Conservation (phyloP, 2,329 filamentous ascomycete species). For the Neofusicoccum cordaticola region DNA sequence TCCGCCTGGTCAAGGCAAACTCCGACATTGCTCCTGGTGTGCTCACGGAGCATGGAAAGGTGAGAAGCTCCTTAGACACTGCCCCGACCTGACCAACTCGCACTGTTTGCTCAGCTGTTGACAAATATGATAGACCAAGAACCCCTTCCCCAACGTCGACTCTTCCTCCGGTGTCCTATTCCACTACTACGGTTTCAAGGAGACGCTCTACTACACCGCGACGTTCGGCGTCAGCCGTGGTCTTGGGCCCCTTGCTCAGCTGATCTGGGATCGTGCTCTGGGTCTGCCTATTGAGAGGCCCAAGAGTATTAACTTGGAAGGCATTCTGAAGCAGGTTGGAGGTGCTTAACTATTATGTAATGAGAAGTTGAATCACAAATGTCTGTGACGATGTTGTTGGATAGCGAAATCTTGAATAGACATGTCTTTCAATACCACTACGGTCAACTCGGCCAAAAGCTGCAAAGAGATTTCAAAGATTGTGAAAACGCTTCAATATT, state of each 20-base stretch:
- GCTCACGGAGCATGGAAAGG: constrained; percentile 89
- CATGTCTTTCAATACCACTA: too few relatives aligned
- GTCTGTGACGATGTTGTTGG: too few relatives aligned
- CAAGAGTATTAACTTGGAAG: constrained; percentile 93
- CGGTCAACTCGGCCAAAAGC: too few relatives aligned
- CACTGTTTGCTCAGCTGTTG: constrained; percentile 11
- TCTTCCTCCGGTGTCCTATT: constrained; percentile 90
- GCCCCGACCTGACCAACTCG: neutral
- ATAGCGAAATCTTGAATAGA: too few relatives aligned
- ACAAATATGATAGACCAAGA: constrained; percentile 66
- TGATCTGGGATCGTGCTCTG: constrained; percentile 93
- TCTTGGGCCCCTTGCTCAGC: constrained; percentile 84
- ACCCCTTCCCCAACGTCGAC: constrained; percentile 96
- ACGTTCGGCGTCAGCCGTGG: constrained; percentile 68
- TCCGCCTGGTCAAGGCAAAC: constrained; percentile 91
- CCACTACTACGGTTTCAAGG: constrained; percentile 96
- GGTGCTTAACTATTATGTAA: neutral
- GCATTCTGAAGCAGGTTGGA: constrained; percentile 64
- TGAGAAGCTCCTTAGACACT: constrained; percentile 27
- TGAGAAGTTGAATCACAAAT: too few relatives aligned
- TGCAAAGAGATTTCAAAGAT: too few relatives aligned
- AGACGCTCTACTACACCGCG: constrained; percentile 89
- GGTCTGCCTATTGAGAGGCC: constrained; percentile 95
- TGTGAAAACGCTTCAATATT: too few relatives aligned
- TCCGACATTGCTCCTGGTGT: constrained; percentile 87